Evolutionary conservation across 2,329 filamentous ascomycete species (phyloP), one percentile per base, ranked within the genome.

Genomic region (Phialophora chinensis): DNA sequence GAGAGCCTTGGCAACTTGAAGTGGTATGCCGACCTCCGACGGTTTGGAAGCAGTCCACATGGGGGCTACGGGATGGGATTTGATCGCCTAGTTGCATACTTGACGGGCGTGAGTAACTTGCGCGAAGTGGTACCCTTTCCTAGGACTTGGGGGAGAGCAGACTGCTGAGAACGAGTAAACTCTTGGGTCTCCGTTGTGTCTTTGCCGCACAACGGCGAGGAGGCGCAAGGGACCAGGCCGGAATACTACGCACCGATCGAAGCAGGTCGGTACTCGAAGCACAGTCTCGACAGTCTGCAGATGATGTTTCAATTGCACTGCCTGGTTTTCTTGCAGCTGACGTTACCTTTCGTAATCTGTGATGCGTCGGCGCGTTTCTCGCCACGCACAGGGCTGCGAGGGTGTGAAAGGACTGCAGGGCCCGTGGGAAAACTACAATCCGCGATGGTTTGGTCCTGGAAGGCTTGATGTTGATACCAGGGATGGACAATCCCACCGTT

Each of bases 11-110:
- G 80, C n/a, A 81, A 81, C 67, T 78, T 97, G 62, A 86, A 90
- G 72, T 97, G 93, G 93, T 97, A 97, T 76, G 82, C 92, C 27
- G 93, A 97, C 77, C 84, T 97, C 67, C 88, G 93, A 67, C 88
- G 90, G 71, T 97, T 92, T 86, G 93, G 93, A n/a, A 93, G 90
- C 72, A 91, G 92, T 63, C 92, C 92, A 42, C 93, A 97, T 74
- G 93, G 93, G 50, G 93, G 93, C 0, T 97, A 96, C 76, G 93
- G 93, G 2, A 78, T 97, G 64, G 93, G 93, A 8, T 96, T 96
- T 75, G 93, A 97, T 82, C 87, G 93, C 63, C 84, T 97, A 69
- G 79, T 97, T 72, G 89, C 90, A 75, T 97, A 96, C 79, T 83
- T 97, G 63, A 87, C 90, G 35, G 93, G 93, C 10, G 88, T 94